These are phyloP conservation scores for Rhodomyrtus psidioides DNA, from an alignment of 441 rosid genomes.

Conservation along the genomic window DNA sequence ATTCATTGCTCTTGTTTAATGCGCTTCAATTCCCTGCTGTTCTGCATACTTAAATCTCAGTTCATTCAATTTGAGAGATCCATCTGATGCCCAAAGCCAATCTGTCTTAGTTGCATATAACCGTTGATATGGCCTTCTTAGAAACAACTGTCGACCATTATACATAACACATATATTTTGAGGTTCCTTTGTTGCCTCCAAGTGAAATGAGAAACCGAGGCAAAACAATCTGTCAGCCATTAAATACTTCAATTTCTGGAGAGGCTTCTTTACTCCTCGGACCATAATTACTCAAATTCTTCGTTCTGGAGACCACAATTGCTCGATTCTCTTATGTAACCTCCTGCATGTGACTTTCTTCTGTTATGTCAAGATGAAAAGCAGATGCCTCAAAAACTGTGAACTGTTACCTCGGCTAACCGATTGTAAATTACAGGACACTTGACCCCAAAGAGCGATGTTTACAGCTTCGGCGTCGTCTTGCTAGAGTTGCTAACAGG, in stretches of 20 bases:
- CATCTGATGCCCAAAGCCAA: background rate
- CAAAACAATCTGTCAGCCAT: background rate
- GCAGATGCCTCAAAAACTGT: background rate
- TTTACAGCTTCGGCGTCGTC: constrained; percentile 7
- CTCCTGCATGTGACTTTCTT: background rate
- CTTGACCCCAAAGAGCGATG: constrained; percentile 9
- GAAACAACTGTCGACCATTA: background rate
- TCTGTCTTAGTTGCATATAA: background rate
- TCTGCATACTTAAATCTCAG: background rate
- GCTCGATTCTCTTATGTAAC: background rate
- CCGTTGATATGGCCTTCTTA: background rate
- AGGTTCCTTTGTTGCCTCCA: background rate
- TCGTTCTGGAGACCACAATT: background rate
- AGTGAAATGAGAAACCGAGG: background rate
- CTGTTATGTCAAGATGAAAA: background rate
- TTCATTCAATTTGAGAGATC: background rate
- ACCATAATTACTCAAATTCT: background rate
- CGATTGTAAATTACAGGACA: background rate
- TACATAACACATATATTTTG: background rate
- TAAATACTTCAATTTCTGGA: background rate
- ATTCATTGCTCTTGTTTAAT: background rate
- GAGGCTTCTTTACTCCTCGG: background rate
- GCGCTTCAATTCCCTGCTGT: background rate
- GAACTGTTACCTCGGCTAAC: background rate
- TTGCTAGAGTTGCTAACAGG: constrained; percentile 4